phyloP scores from a whole-genome alignment of 2,329 filamentous ascomycete genomes.

The Capronia coronata region DNA sequence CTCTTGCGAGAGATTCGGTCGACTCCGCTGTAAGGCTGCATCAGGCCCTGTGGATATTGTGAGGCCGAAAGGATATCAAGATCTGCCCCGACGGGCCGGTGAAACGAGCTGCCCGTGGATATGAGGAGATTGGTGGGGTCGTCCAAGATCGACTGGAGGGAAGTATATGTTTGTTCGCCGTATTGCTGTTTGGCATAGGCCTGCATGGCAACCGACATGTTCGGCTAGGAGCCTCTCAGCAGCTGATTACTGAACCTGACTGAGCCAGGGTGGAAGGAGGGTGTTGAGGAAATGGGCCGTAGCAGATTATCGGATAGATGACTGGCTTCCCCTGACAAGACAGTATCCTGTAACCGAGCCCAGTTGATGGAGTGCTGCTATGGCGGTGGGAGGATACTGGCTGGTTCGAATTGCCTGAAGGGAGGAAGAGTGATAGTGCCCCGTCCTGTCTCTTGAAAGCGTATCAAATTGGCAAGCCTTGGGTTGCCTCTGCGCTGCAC shows the following conservation, averaged over 20 bases:
- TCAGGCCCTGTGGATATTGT: conserved; percentile 20
- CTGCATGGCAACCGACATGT: conserved; percentile 14
- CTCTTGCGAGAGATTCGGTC: conserved; percentile 15
- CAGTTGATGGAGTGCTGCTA: background rate
- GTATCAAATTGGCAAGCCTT: too few species aligned
- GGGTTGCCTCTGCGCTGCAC: too few species aligned
- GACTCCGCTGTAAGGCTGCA: conserved; percentile 16
- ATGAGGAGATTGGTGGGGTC: conserved; percentile 15
- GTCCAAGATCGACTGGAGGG: conserved; percentile 18
- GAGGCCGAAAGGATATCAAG: conserved; percentile 23
- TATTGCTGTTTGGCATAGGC: conserved; percentile 10
- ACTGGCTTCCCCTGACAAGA: background rate
- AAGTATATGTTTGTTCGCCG: conserved; percentile 15
- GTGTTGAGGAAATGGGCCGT: background rate
- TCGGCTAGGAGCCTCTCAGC: background rate
- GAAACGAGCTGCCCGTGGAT: background rate
- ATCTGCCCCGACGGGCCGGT: conserved; percentile 5
- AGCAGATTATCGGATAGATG: background rate
- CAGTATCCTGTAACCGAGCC: background rate
- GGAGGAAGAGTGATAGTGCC: too few species aligned
- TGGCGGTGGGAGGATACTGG: background rate
- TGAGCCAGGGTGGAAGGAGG: conserved; percentile 1
- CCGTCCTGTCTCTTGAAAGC: too few species aligned
- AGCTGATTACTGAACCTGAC: conserved; percentile 18
- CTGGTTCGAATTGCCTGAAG: too few species aligned